Evolutionary conservation across 1,284 basidiomycete genomes (phyloP).

Genomic region (Cryptococcus maquisensis): DNA sequence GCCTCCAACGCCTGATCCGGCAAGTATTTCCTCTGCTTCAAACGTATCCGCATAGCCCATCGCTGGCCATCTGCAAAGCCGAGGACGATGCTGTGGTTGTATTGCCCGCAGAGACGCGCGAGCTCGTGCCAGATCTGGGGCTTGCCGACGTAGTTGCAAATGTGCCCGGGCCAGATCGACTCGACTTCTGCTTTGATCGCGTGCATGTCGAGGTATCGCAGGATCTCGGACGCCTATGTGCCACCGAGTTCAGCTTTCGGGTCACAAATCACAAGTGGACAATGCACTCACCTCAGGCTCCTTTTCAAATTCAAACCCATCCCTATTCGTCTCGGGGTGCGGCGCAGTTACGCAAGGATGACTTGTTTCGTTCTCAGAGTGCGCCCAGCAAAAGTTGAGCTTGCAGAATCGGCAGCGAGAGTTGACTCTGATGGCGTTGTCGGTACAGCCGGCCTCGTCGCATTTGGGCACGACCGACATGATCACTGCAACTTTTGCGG

Average conservation of each 20-base stretch:
- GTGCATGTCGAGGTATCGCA: neutral
- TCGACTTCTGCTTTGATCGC: slow-evolving; percentile 2
- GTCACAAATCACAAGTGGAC: too few species aligned
- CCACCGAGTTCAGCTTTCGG: neutral
- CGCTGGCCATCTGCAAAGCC: slow-evolving; percentile 4
- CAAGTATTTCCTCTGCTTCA: neutral
- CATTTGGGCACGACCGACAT: slow-evolving; percentile 3
- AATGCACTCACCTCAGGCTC: neutral
- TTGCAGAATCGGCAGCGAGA: slow-evolving; percentile 2
- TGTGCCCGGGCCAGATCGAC: neutral
- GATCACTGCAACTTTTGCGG: too few species aligned
- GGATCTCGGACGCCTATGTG: neutral
- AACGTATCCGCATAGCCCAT: slow-evolving; percentile 9
- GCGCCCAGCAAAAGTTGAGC: slow-evolving; percentile 2
- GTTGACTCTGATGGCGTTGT: neutral
- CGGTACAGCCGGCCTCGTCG: slow-evolving; percentile 2
- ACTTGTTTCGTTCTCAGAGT: neutral
- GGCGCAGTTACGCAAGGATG: slow-evolving; percentile 1
- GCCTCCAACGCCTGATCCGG: neutral
- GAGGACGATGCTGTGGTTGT: slow-evolving; percentile 7
- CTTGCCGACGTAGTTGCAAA: slow-evolving; percentile 1
- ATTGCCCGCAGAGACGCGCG: neutral
- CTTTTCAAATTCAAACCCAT: slow-evolving; percentile 1
- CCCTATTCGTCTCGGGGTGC: neutral
- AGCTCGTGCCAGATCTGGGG: slow-evolving; percentile 1